Base-by-base conservation (phyloP, 441 rosid species). In the Capsella rubella region DNA sequence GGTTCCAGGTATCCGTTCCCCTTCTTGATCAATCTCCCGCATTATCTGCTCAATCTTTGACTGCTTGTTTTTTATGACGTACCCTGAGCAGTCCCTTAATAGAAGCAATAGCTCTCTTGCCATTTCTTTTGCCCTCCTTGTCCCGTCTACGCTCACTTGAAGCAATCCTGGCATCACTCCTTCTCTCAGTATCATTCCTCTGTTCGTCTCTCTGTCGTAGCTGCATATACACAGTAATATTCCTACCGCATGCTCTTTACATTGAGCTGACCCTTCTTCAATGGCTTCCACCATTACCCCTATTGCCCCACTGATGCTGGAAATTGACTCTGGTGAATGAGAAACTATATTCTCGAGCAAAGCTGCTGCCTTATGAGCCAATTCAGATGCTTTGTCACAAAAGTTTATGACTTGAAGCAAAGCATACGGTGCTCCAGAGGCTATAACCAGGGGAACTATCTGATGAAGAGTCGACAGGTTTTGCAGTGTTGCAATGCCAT, bases 161-260 rank as follows among this genome's bases (percentile, higher is more conserved):
- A 91, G 89, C 83, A 91, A 79, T n/a, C 92, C 93, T 0, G 95
- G 92, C 84, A 90, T 83, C 37, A 74, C 88, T 12, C 93, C 96
- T 82, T 91, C 95, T 82, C 82, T 85, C 62, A 90, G 73, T 54
- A 94, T 87, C 82, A 81, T 42, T 63, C 81, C 89, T 79, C 93
- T 76, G 83, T 87, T 84, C 42, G 70, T 85, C 21, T 91, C 96
- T 66, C 90, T 80, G 64, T 87, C 80, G 31, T 84, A 78, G 73
- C 72, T 79, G 80, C 94, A 90, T 40, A 87, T 64, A 5, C 78
- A 69, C 2, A 90, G 82, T 8, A 93, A 84, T 59, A 91, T 82
- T 3, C 84, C 87, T 31, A 82, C 93, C 0, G 97, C 97, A 10
- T 90, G 87, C 77, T 90, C 96, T 80, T 85, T 84, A 69, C 95